Conservation (phyloP, 2,329 filamentous ascomycete genomes). For the Exophiala dermatitidis region DNA sequence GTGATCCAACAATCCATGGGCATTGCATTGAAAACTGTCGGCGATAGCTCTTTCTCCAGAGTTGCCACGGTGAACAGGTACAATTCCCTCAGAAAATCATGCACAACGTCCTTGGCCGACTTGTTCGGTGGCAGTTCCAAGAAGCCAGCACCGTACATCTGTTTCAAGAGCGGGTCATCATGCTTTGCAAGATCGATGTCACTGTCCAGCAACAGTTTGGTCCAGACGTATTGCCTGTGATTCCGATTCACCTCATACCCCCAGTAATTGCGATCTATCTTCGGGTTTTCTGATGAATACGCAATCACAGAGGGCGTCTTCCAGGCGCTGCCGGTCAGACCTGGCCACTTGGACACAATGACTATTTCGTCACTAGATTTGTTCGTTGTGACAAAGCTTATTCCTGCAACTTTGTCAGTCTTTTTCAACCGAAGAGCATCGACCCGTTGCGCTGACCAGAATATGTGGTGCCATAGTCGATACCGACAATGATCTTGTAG, state of each 20-base stretch:
- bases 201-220: conserved; percentile 30
- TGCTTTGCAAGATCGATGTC: conserved; percentile 18
- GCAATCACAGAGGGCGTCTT: conserved; percentile 30
- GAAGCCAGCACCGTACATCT: conserved; percentile 12
- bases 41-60: conserved; percentile 5
- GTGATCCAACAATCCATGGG: conserved; percentile 21
- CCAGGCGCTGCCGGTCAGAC: conserved; percentile 14
- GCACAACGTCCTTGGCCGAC: conserved; percentile 24
- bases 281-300: conserved; percentile 24
- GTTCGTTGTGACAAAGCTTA: conserved; percentile 5
- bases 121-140: conserved; percentile 23
- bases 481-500: conserved; percentile 16
- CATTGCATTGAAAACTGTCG: conserved; percentile 15
- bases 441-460: not conserved
- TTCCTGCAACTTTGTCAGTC: not conserved
- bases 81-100: conserved; percentile 26
- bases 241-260: conserved; percentile 27
- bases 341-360: conserved; percentile 28
- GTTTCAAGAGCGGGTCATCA: conserved; percentile 22
- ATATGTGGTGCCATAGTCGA: conserved; percentile 26
- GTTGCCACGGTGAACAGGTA: conserved; percentile 10
- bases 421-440: no score
- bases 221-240: conserved; percentile 29
- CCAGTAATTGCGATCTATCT: conserved; percentile 18
- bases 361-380: conserved; percentile 14